phyloP scores from a whole-genome alignment of 257 asterid genomes.

The Linaria vulgaris region DNA sequence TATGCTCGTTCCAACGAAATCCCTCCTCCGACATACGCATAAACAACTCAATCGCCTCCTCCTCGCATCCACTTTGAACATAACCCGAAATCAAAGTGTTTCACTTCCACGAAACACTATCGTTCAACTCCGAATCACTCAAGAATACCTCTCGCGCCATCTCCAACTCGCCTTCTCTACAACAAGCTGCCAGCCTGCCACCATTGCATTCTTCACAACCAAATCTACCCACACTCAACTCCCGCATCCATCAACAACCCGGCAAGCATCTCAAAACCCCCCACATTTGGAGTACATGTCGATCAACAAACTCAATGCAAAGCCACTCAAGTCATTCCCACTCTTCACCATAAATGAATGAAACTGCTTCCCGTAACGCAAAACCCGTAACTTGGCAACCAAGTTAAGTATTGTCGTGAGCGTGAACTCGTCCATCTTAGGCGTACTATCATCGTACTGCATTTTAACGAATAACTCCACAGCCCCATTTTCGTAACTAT shows the following conservation, averaged over 20 bases:
- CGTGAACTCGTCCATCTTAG: constrained; percentile 62
- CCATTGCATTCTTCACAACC: constrained; percentile 69
- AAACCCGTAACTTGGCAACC: constrained; percentile 46
- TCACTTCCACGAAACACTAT: constrained; percentile 84
- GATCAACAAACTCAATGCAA: constrained; percentile 71
- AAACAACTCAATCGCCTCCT: constrained; percentile 60
- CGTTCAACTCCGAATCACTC: constrained; percentile 47
- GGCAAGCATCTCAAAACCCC: constrained; percentile 48
- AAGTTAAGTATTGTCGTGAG: constrained; percentile 76
- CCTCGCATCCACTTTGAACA: constrained; percentile 58
- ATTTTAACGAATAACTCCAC: constrained; percentile 50
- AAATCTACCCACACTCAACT: constrained; percentile 40
- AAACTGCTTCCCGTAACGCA: constrained; percentile 59
- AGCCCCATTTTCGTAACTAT: constrained; percentile 49
- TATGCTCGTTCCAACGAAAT: constrained; percentile 54
- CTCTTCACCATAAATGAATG: constrained; percentile 82
- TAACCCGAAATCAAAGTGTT: constrained; percentile 77
- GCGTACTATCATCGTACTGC: constrained; percentile 40
- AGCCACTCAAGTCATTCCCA: constrained; percentile 58
- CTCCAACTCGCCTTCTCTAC: constrained; percentile 72
- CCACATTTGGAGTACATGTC: constrained; percentile 92
- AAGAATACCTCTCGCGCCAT: constrained; percentile 54
- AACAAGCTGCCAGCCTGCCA: constrained; percentile 93
- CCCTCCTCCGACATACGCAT: constrained; percentile 55
- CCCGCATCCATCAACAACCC: constrained; percentile 40